Percentiles rank a stretch among this genome's conserved stretches.
Evolutionary conservation across 2,329 filamentous ascomycete species (phyloP).

Genomic region (Aureobasidium sp.): DNA sequence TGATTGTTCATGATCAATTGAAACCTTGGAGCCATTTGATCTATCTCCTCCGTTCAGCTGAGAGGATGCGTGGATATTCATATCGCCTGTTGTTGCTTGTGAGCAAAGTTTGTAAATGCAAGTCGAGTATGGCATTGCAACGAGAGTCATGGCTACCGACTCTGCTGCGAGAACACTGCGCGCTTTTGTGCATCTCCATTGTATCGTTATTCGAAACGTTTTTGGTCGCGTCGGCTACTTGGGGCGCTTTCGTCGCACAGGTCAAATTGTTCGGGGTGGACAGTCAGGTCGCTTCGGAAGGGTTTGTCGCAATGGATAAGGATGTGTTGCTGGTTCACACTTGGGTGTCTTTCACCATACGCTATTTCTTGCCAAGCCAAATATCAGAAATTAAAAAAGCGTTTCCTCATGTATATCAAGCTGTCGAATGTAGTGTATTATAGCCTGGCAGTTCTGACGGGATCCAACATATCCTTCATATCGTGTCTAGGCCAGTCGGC

Average conservation of each 20-base stretch:
- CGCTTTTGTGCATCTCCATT: neutral
- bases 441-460: conserved; percentile 15
- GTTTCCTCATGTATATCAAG: conserved; percentile 9
- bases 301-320: neutral
- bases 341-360: neutral
- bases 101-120: neutral
- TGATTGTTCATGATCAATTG: neutral
- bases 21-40: neutral
- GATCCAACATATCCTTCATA: conserved; percentile 44
- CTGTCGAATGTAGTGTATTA: conserved; percentile 5
- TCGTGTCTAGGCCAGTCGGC: conserved; percentile 50
- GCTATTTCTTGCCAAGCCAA: neutral
- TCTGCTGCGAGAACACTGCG: neutral
- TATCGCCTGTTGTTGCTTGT: neutral
- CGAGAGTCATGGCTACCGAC: neutral
- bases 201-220: neutral
- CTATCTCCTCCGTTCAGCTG: neutral
- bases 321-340: neutral
- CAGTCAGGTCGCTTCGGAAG: neutral
- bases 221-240: neutral
- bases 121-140: neutral
- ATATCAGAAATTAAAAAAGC: neutral
- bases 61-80: neutral
- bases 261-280: neutral
- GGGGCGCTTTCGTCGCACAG: neutral